Conservation (phyloP, 306 rosid genomes). For the Gastrolobium bilobum region DNA sequence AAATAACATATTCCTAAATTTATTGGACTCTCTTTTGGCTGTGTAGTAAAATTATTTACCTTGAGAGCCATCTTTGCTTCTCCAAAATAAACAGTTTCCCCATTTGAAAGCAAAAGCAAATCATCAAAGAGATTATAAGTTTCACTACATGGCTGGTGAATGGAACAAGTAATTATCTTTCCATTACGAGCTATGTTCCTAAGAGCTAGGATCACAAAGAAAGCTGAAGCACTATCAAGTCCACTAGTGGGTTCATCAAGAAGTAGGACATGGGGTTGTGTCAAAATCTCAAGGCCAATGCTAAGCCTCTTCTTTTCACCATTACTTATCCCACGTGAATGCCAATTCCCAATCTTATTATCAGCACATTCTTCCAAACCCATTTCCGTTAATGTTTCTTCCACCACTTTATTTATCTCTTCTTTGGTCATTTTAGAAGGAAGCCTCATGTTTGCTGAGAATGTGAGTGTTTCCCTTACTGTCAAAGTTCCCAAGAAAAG, state of each 20-base stretch:
- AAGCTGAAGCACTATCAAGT: slow-evolving; percentile 84
- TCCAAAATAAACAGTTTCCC: slow-evolving; percentile 80
- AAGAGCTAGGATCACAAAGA: slow-evolving; percentile 72
- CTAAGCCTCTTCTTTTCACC: slow-evolving; percentile 85
- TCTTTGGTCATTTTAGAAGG: slow-evolving; percentile 61
- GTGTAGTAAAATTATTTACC: slow-evolving; percentile 51
- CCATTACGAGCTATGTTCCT: slow-evolving; percentile 69
- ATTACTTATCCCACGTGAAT: slow-evolving; percentile 73
- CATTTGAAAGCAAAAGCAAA: slow-evolving; percentile 70
- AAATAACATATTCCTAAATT: neutral
- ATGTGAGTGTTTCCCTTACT: slow-evolving; percentile 74
- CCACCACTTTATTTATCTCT: slow-evolving; percentile 62
- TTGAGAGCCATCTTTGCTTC: slow-evolving; percentile 61
- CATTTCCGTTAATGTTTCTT: slow-evolving; percentile 67
- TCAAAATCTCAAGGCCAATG: slow-evolving; percentile 77
- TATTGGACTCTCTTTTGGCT: neutral
- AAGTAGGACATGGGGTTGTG: slow-evolving; percentile 69
- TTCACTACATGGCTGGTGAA: slow-evolving; percentile 83
- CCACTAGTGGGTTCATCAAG: slow-evolving; percentile 92
- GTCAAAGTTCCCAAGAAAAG: slow-evolving; percentile 73
- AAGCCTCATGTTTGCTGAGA: slow-evolving; percentile 76
- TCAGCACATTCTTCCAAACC: slow-evolving; percentile 83
- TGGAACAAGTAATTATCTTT: slow-evolving; percentile 67
- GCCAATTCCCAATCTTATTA: slow-evolving; percentile 79
- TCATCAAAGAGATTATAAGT: slow-evolving; percentile 76